Percentiles rank a stretch among this genome's conserved stretches.
Conservation (phyloP, 768 basidiomycete species). For the Suillus brevipes region DNA sequence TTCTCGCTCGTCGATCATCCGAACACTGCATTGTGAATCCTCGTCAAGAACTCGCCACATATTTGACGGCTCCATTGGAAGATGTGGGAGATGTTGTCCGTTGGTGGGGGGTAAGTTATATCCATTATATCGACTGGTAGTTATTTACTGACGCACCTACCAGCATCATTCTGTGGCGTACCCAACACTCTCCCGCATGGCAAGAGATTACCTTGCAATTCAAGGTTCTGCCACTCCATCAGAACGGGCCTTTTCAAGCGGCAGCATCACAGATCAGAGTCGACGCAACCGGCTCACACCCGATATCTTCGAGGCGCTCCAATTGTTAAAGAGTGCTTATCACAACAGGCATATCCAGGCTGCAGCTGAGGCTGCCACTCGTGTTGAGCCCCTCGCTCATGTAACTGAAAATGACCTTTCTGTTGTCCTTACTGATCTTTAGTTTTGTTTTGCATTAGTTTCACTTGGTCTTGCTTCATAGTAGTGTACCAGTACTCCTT, state of each 20-base stretch:
- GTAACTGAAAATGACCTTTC: not conserved
- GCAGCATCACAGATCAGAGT: not conserved
- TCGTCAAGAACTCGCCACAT: constrained; percentile 4
- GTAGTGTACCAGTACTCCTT: not conserved
- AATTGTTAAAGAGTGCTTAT: no score
- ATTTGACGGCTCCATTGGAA: constrained; percentile 5
- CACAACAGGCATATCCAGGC: constrained; percentile 14
- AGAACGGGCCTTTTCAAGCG: not conserved
- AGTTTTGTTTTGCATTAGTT: not conserved
- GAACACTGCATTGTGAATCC: not conserved
- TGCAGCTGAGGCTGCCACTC: constrained; percentile 15
- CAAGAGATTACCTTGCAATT: not conserved
- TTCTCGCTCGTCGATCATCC: not conserved
- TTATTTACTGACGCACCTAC: not conserved
- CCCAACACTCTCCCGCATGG: no score
- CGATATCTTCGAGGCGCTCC: no score
- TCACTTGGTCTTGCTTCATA: not conserved
- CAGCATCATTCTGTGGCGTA: no score
- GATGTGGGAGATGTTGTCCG: constrained; percentile 1
- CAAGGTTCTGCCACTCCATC: not conserved
- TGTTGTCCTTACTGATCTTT: not conserved
- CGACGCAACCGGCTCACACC: not conserved
- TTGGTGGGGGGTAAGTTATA: constrained; percentile 11
- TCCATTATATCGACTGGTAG: not conserved
- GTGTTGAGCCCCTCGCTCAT: not conserved